Base-by-base conservation (phyloP, 192 early-diverging fungal genomes). In the Backusella tuberculispora region DNA sequence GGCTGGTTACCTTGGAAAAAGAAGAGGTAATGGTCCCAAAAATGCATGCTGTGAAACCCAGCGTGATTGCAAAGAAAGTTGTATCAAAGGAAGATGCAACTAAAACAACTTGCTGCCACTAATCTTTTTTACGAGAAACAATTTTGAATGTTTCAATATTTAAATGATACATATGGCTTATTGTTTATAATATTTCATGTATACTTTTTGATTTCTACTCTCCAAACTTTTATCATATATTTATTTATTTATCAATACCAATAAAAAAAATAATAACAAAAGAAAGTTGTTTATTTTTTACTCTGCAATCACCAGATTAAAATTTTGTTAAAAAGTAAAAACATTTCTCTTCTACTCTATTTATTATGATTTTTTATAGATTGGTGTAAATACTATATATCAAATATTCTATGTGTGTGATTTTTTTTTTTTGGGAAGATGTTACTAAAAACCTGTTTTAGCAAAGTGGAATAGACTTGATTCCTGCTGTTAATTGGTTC, bases 211-310 rank as follows among this genome's bases (percentile, higher is more conserved):
- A 34, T 46, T 24, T 56, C 19, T 21, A 56, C 10, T 56, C 21
- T 24, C 21, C 45, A 5, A 56, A 3, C 12, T 56, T 56, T 56
- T 56, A 6, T 48, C 47, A 34, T 34, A 34, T 34, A 34, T 56
- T 0, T 56, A 6, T 56, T 21, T 56, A 24, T 56, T 56, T 56
- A 56, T 21, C 24, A 24, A 21, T 56, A 56, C 8, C 50, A 56
- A 56, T 56, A 56, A 56, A 24, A 56, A 56, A 56, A 21, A 50
- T 50, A n/a, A n/a, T n/a, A n/a, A n/a, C n/a, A n/a, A n/a, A n/a
- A n/a, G n/a, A n/a, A n/a, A n/a, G 17, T 50, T 53, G 21, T 53
- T 53, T 21, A 53, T 53, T 53, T 53, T 6, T 19, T 19, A 19
- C 1, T 50, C 47, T 50, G 47, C 15, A 50, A 50, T 3, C 19